Evolutionary conservation across 768 basidiomycete genomes (phyloP), one percentile per base, ranked within the genome.

Genomic region (Pleurotus tuber-regium): DNA sequence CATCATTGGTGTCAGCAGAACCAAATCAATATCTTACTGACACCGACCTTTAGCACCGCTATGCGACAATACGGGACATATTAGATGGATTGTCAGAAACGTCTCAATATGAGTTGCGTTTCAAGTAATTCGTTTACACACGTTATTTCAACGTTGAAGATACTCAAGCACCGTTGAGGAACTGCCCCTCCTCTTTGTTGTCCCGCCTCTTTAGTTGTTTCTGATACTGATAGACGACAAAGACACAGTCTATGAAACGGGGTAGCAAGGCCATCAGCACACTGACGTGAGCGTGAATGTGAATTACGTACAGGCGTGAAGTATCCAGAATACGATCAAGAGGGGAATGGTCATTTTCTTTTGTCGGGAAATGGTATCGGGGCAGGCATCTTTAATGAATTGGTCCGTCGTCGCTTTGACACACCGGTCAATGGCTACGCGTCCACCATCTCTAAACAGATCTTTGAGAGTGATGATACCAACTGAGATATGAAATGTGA

Each of bases 281-380:
- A 16, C n/a, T 31, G 19, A 19, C 2, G 46, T 26, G 21, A 48
- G 9, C 10, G 16, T 11, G 29, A 23, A 5, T 42, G 9, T 19
- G 16, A 35, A 18, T 11, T 35, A 24, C 46, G 14, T n/a, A 48
- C 46, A 48, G 7, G 46, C 46, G 35, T 48, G 46, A 18, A 48
- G 21, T 5, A 48, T 12, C 46, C 46, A 48, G 23, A 48, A 48
- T n/a, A 33, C 18, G 16, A 48, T 35, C 46, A 48, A 30, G 16
- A 48, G n/a, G n/a, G 46, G 46, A 19, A 48, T 35, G n/a, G 30
- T 16, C 46, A 48, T 48, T 19, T 48, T 47, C 46, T 47, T 48
- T 23, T 35, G 31, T 9, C 31, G 29, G 19, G 46, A n/a, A 26
- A 48, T 35, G 30, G 29, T 21, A 18, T 48, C 21, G 16, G 46